Base-by-base conservation (phyloP, 2,329 filamentous ascomycete species). In the Rhynchosporium graminicola region DNA sequence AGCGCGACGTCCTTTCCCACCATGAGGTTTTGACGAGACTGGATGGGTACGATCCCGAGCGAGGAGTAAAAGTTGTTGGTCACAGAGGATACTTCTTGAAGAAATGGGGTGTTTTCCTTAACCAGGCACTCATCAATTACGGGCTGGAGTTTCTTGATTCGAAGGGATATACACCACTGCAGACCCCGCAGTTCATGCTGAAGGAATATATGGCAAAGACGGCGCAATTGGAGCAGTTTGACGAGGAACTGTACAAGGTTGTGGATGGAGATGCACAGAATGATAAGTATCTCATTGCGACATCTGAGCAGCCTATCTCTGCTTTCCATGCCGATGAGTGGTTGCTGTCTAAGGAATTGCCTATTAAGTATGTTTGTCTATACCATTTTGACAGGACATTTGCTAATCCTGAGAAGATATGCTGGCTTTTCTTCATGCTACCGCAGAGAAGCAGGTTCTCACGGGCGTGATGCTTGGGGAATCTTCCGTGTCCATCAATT, bases 401-500 rank as follows among this genome's bases (percentile, higher is more conserved):
- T 43, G 33, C 65, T 68, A 57, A 66, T 29, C 28, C 52, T 38
- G 20, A 45, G 4, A 51, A 80, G 79, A 68, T 91, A 91, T 74
- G 90, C 92, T 48, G 95, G 95, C 7, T 97, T 94, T 80, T 93
- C 88, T 70, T 97, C 94, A 36, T 97, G 93, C 77, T 99, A 97
- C 82, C 86, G 95, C 70, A 93, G 96, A 78, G 95, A 99, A 76
- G 95, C 95, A 46, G 95, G 95, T 59, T 88, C 91, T 26, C 94
- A 95, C 74, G 89, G 92, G 36, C 90, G 92, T 75, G 92, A 99
- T 76, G 94, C 94, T 1, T 99, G 95, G 95, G 95, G 95, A 61
- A 92, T 98, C 65, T 99, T 97, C 84, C 89, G 95, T 68, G 93
- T 98, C 33, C 95, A 99, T 76, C 94, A 99, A 76, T 99, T 98